Evolutionary conservation across 2,329 filamentous ascomycete genomes (phyloP).

Genomic region (Xylariaceae sp.): DNA sequence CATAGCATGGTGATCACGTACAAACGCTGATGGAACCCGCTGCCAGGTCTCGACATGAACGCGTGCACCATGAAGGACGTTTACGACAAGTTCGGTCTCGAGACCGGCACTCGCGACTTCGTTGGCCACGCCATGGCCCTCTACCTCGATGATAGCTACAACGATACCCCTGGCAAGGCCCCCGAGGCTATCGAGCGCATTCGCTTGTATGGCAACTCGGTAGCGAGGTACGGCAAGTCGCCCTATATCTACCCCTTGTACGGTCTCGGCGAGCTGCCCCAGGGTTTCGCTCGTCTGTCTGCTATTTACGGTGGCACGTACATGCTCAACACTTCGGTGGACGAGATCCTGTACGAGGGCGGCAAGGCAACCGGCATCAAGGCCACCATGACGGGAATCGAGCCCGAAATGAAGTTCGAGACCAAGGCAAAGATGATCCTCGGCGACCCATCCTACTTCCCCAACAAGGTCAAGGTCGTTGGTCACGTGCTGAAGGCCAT

Average conservation of each 20-base stretch:
- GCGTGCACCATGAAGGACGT: slow-evolving; percentile 94
- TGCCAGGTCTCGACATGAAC: slow-evolving; percentile 74
- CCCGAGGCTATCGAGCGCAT: slow-evolving; percentile 90
- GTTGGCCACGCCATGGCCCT: slow-evolving; percentile 98
- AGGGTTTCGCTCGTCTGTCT: slow-evolving; percentile 94
- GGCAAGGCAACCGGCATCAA: slow-evolving; percentile 93
- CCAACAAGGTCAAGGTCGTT: slow-evolving; percentile 81
- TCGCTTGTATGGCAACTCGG: slow-evolving; percentile 94
- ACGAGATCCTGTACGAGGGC: slow-evolving; percentile 84
- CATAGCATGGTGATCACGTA: background rate
- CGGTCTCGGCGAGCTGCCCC: slow-evolving; percentile 93
- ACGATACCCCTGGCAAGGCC: slow-evolving; percentile 71
- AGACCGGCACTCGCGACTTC: slow-evolving; percentile 88
- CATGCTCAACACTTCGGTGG: slow-evolving; percentile 95
- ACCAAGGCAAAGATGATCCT: slow-evolving; percentile 97
- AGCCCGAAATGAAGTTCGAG: slow-evolving; percentile 86
- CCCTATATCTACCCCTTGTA: slow-evolving; percentile 99
- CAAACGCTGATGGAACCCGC: slow-evolving; percentile 6
- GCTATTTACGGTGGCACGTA: slow-evolving; percentile 99
- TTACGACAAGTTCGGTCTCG: slow-evolving; percentile 96
- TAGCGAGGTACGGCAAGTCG: slow-evolving; percentile 96
- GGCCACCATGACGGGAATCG: slow-evolving; percentile 90
- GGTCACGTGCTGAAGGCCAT: slow-evolving; percentile 95
- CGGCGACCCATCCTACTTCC: slow-evolving; percentile 96
- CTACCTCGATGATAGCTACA: slow-evolving; percentile 87